These are phyloP conservation scores for Chaetomium globosum DNA, from an alignment of 2,329 filamentous ascomycete species.

Conservation along the genomic window DNA sequence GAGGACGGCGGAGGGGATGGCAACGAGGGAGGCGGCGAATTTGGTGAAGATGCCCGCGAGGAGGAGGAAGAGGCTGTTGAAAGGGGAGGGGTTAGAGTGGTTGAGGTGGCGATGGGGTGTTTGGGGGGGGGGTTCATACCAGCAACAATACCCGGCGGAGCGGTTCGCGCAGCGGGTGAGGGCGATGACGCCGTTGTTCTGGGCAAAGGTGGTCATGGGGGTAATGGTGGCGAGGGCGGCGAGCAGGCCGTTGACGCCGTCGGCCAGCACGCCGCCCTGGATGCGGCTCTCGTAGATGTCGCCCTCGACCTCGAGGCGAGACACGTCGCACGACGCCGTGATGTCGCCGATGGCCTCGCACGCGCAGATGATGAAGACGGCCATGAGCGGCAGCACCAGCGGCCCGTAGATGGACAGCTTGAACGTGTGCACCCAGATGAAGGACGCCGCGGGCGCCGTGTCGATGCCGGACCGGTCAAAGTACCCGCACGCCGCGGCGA, in stretches of 20 bases:
- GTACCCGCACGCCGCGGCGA: slow-evolving; percentile 76
- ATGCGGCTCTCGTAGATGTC: slow-evolving; percentile 73
- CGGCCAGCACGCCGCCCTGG: slow-evolving; percentile 76
- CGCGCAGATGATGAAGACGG: slow-evolving; percentile 71
- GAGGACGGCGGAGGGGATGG: slow-evolving; percentile 69
- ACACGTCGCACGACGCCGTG: slow-evolving; percentile 80
- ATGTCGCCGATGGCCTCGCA: slow-evolving; percentile 82
- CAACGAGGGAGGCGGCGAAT: slow-evolving; percentile 76
- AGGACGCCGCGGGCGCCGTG: slow-evolving; percentile 69
- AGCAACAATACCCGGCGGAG: slow-evolving; percentile 77
- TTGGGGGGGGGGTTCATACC: slow-evolving; percentile 38
- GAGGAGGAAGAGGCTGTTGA: slow-evolving; percentile 66
- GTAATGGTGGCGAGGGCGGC: slow-evolving; percentile 78
- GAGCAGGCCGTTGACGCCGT: slow-evolving; percentile 74
- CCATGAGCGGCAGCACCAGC: slow-evolving; percentile 70
- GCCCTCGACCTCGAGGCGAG: slow-evolving; percentile 72
- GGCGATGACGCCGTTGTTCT: slow-evolving; percentile 84
- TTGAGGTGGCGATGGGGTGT: neutral
- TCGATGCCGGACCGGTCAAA: slow-evolving; percentile 75
- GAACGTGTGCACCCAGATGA: slow-evolving; percentile 81
- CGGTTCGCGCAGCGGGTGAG: slow-evolving; percentile 80
- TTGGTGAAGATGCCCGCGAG: slow-evolving; percentile 83
- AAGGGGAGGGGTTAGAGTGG: slow-evolving; percentile 14
- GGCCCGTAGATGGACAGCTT: slow-evolving; percentile 71
- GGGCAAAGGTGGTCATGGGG: slow-evolving; percentile 78